Base-by-base conservation (phyloP, 805 yeast species). In the Yarrowia deformans region DNA sequence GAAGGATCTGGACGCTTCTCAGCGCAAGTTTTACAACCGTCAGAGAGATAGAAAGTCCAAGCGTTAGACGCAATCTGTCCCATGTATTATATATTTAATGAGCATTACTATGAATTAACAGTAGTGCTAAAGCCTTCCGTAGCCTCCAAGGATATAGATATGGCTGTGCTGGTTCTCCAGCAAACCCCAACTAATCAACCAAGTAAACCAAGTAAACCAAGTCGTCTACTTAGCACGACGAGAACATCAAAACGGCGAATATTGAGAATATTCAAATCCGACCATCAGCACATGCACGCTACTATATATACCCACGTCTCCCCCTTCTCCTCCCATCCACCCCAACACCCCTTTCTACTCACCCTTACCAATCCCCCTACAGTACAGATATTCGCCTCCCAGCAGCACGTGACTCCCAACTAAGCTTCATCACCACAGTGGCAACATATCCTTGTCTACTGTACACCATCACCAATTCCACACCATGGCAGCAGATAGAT, bases 401-500 rank as follows among this genome's bases (percentile, higher is more conserved):
- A 50, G 39, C 55, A 48, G 58, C 60, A 56, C 63, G 63, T 56
- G 63, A 56, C 63, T 35, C 37, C n/a, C n/a, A 56, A 40, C 63
- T 56, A 56, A 56, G 29, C 63, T 56, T 56, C 63, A 56, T 29
- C 48, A 40, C 63, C 63, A 56, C 63, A 56, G 63, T 56, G 63
- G 54, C 50, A 60, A 60, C 67, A 58, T 23, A 23, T 58, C 54
- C 39, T 19, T 49, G 54, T 60, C 52, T 18, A n/a, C n/a, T n/a
- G n/a, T 23, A 23, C 66, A 43, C 67, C 32, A 18, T 29, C 40
- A 64, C 69, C 42, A 54, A 52, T 29, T 29, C 52, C 13, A 55
- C 70, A 78, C 49, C 71, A 95, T 95, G 98, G 66, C 66, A 39
- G 97, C 99, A 70, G 99, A 95, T 80, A 88, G 99, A 85, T 95